Evolutionary conservation across 2,329 filamentous ascomycete genomes (phyloP), one percentile per base, ranked within the genome.

Genomic region (Diplodia sapinea): DNA sequence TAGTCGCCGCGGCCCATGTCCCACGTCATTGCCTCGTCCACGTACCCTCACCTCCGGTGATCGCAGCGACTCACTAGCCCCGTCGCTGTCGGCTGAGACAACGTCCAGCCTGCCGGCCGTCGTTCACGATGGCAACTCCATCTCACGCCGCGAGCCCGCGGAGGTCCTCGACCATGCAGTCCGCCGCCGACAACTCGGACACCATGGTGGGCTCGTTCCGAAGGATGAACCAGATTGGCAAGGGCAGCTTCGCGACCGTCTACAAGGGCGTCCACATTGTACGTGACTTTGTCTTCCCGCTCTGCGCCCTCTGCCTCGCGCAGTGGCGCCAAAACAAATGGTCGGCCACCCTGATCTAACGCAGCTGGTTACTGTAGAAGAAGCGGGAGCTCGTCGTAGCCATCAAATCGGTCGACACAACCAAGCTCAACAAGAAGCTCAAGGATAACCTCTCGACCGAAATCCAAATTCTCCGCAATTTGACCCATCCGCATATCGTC

Each of bases 401-500:
- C 69, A 93, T 99, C 87, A 99, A 99, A 81, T 96, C 94, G 31
- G 95, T 99, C 79, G 93, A 96, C 75, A 87, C 96, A 73, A 87
- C 86, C 72, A 94, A 95, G 76, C 86, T 99, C 29, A 97, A 96
- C 81, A 94, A 91, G 83, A 98, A 98, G 82, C 87, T 99, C 66
- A 96, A 94, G 77, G 94, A 97, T 71, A 99, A 98, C 79, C 88
- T 99, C 64, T 93, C 95, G 73, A 90, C 91, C 75, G 95, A 99
- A 82, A 98, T 99, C 78, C 87, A 94, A 73, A 99, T 99, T 71
- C 89, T 99, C 75, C 95, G 95, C 80, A 92, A 89, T 71, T 87
- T 99, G 33, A 91, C 95, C 69, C 95, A 99, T 80, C 95, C 95
- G 33, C 95, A 99, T 77, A 97, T 99, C 73, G 95, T 98, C 72